These are phyloP conservation scores for Lyophyllum decastes DNA, from an alignment of 768 basidiomycete species.

Conservation along the genomic window DNA sequence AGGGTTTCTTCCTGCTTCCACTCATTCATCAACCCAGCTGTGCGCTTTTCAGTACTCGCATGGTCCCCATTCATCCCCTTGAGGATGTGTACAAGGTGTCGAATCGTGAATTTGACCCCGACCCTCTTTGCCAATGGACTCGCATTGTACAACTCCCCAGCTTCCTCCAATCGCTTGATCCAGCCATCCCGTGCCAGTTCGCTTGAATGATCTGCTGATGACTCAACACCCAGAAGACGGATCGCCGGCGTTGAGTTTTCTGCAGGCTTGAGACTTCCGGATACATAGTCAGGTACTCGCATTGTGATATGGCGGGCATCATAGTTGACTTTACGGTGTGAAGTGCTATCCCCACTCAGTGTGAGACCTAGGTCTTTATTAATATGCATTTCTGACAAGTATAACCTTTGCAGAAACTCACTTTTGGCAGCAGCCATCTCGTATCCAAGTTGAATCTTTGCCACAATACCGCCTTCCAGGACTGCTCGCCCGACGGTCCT, in stretches of 20 bases:
- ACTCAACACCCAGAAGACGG: constrained; percentile 11
- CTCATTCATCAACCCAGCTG: constrained; percentile 12
- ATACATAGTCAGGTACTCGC: constrained; percentile 12
- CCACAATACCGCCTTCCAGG: constrained; percentile 13
- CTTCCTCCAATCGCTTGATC: neutral
- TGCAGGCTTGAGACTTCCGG: neutral
- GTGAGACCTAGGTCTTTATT: constrained; percentile 2
- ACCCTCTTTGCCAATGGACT: constrained; percentile 13
- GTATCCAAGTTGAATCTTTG: constrained; percentile 14
- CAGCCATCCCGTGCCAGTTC: constrained; percentile 7
- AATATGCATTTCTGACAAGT: neutral
- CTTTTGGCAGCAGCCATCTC: constrained; percentile 3
- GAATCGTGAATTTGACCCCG: neutral
- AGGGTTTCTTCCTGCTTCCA: constrained; percentile 14
- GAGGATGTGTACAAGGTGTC: constrained; percentile 8
- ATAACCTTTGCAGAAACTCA: neutral
- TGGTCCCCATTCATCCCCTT: constrained; percentile 28
- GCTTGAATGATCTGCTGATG: constrained; percentile 18
- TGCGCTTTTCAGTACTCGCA: constrained; percentile 21
- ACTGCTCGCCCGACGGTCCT: constrained; percentile 16
- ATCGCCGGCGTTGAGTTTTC: constrained; percentile 1
- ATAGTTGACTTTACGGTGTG: constrained; percentile 16
- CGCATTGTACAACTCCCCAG: constrained; percentile 11
- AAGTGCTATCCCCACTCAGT: constrained; percentile 19
- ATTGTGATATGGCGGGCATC: constrained; percentile 11